Conservation (phyloP, 1,284 basidiomycete genomes). For the Peniophora sp. region DNA sequence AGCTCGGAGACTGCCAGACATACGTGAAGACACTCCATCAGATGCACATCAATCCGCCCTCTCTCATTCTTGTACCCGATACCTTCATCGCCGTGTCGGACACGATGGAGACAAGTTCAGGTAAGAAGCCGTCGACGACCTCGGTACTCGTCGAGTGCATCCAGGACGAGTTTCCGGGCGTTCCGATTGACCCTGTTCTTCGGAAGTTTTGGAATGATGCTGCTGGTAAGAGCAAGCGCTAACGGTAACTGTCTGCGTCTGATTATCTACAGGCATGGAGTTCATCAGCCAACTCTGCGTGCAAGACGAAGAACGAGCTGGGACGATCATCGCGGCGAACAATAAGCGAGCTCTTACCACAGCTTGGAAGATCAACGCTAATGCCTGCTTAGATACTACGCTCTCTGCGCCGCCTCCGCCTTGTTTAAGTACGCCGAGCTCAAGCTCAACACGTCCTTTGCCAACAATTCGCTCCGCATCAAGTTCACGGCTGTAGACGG, state of each 20-base stretch:
- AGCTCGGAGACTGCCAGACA: slow-evolving; percentile 78
- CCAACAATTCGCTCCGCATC: slow-evolving; percentile 69
- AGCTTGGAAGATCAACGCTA: neutral
- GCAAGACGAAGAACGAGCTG: slow-evolving; percentile 69
- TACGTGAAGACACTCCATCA: slow-evolving; percentile 87
- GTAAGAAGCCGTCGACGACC: slow-evolving; percentile 35
- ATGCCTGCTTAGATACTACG: slow-evolving; percentile 74
- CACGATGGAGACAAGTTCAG: slow-evolving; percentile 32
- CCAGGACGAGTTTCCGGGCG: slow-evolving; percentile 64
- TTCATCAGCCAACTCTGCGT: slow-evolving; percentile 71
- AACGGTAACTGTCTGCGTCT: neutral
- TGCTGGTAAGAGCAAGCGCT: slow-evolving; percentile 38
- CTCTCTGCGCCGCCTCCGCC: slow-evolving; percentile 77
- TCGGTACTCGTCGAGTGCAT: slow-evolving; percentile 69
- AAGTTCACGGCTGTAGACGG: slow-evolving; percentile 75
- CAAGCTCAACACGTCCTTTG: slow-evolving; percentile 62
- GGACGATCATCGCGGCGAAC: slow-evolving; percentile 63
- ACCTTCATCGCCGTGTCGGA: slow-evolving; percentile 59
- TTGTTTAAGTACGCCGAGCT: slow-evolving; percentile 77
- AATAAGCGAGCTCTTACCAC: slow-evolving; percentile 53
- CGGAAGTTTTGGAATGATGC: slow-evolving; percentile 78
- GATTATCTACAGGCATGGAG: slow-evolving; percentile 56
- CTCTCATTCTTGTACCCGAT: slow-evolving; percentile 70
- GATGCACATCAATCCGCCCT: slow-evolving; percentile 69
- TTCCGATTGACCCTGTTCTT: slow-evolving; percentile 60